Evolutionary conservation across 2,329 filamentous ascomycete species (phyloP).

Genomic region (Acarospora socialis): DNA sequence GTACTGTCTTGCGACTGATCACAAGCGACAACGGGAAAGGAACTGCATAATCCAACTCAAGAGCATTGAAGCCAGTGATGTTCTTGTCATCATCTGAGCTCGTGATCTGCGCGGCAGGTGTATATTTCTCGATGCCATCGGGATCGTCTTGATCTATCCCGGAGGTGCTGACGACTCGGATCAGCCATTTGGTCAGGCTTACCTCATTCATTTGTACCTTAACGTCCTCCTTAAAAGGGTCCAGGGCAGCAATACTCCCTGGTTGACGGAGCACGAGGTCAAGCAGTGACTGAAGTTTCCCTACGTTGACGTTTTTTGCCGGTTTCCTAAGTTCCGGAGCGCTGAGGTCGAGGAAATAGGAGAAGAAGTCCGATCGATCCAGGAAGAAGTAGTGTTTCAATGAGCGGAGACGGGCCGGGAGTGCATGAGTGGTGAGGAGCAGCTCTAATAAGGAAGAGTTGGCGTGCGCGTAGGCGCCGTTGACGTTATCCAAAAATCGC

Average conservation of each 20-base stretch:
- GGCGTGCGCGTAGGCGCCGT: conserved; percentile 83
- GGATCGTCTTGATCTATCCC: conserved; percentile 75
- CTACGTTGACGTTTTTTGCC: conserved; percentile 75
- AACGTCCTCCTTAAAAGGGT: conserved; percentile 97
- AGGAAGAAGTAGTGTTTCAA: conserved; percentile 99
- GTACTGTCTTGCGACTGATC: conserved; percentile 91
- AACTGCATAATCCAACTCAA: conserved; percentile 87
- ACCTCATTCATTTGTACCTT: conserved; percentile 96
- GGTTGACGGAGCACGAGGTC: conserved; percentile 93
- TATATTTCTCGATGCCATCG: conserved; percentile 52
- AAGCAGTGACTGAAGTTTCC: conserved; percentile 88
- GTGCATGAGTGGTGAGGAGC: conserved; percentile 78
- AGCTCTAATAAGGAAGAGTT: conserved; percentile 87
- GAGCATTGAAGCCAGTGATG: conserved; percentile 76
- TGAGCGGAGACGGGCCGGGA: conserved; percentile 74
- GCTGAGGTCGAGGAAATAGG: conserved; percentile 88
- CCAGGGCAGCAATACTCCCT: conserved; percentile 80
- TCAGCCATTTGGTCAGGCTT: conserved; percentile 81
- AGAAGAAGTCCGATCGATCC: conserved; percentile 94
- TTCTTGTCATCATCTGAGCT: conserved; percentile 70
- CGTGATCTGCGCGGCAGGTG: conserved; percentile 46
- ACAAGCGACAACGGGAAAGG: conserved; percentile 93
- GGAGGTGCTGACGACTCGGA: conserved; percentile 91
- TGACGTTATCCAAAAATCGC: conserved; percentile 89
- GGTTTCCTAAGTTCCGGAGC: conserved; percentile 81